Evolutionary conservation across 2,329 filamentous ascomycete genomes (phyloP).

Genomic region (Akanthomyces dipterigenus): DNA sequence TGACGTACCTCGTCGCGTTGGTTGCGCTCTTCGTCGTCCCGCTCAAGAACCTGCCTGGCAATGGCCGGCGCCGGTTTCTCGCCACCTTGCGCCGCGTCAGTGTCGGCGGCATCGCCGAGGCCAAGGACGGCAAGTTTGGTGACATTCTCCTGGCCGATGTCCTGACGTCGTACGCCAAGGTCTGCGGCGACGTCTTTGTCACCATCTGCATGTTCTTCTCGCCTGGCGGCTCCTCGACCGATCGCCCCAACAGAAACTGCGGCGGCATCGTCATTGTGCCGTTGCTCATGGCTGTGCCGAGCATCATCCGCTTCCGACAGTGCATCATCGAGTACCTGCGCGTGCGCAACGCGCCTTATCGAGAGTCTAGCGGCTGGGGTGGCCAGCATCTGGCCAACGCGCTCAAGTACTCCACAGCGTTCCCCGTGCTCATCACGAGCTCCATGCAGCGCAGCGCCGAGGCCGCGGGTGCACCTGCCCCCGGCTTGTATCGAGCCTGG

Average conservation of each 20-base stretch:
- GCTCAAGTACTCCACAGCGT: conserved; percentile 87
- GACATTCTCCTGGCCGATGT: conserved; percentile 92
- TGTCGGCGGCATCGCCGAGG: conserved; percentile 78
- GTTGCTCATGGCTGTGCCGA: conserved; percentile 76
- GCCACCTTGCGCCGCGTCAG: conserved; percentile 69
- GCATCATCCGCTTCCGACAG: conserved; percentile 79
- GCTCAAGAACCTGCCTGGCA: conserved; percentile 57
- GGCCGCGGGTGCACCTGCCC: conserved; percentile 26
- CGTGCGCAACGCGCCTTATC: conserved; percentile 52
- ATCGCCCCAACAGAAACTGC: conserved; percentile 72
- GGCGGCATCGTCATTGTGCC: conserved; percentile 76
- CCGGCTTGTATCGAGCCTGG: conserved; percentile 52
- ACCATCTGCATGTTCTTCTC: conserved; percentile 86
- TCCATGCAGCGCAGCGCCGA: conserved; percentile 62
- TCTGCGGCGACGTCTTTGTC: conserved; percentile 84
- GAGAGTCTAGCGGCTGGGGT: conserved; percentile 60
- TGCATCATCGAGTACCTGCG: conserved; percentile 83
- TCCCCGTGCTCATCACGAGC: conserved; percentile 80
- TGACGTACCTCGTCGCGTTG: conserved; percentile 71
- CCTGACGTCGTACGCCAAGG: conserved; percentile 88
- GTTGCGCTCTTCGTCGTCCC: conserved; percentile 67
- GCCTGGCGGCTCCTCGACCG: conserved; percentile 64
- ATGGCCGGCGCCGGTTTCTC: conserved; percentile 70
- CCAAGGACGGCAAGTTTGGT: conserved; percentile 86
- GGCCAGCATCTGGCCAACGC: conserved; percentile 90